Evolutionary conservation across 1,284 basidiomycete genomes (phyloP).

Genomic region (Cystobasidiaceae sp.): DNA sequence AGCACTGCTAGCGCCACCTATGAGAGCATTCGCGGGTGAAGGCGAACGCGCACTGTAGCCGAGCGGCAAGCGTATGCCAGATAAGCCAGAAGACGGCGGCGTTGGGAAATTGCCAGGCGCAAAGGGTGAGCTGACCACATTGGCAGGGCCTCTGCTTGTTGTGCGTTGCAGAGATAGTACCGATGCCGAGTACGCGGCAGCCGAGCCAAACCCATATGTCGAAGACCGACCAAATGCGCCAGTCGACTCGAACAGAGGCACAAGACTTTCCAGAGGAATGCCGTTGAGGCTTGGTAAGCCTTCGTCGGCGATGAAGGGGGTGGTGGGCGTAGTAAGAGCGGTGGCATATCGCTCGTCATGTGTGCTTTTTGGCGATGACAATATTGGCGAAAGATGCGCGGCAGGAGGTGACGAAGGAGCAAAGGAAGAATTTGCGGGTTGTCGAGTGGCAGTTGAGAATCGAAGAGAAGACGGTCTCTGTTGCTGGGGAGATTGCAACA

Average conservation of each 20-base stretch:
- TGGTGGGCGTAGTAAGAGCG: neutral
- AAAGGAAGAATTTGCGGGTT: neutral
- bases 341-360: slow-evolving; percentile 2
- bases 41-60: neutral
- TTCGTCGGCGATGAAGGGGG: neutral
- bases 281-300: neutral
- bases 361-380: neutral
- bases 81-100: slow-evolving; percentile 20
- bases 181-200: slow-evolving; percentile 21
- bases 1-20: neutral
- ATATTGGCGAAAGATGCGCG: neutral
- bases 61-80: slow-evolving; percentile 1
- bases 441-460: neutral
- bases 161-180: slow-evolving; percentile 19
- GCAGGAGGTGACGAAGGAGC: slow-evolving; percentile 7
- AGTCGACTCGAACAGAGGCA: slow-evolving; percentile 18
- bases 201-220: slow-evolving; percentile 1
- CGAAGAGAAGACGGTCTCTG: slow-evolving; percentile 20
- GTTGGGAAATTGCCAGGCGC: neutral
- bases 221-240: slow-evolving; percentile 6
- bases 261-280: slow-evolving; percentile 26
- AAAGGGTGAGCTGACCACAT: slow-evolving; percentile 4
- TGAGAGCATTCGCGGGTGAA: neutral
- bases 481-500: neutral
- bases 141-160: neutral